Conservation (phyloP, 2,329 filamentous ascomycete species). For the Kalaharituber pfeilii region DNA sequence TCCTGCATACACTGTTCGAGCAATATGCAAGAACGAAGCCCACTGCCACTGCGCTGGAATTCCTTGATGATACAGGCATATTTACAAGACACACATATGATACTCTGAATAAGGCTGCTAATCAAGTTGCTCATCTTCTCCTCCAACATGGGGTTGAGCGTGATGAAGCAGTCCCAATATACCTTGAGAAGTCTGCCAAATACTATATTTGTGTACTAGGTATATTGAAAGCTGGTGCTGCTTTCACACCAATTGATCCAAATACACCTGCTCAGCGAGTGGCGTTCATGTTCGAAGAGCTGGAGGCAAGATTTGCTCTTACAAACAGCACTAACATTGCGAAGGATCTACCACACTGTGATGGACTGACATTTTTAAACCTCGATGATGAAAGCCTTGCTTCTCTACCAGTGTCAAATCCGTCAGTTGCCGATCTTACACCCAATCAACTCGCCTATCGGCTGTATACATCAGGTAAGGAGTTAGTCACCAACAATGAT, state of each 20-base stretch:
- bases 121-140: conserved; percentile 20
- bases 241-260: conserved; percentile 23
- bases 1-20: conserved; percentile 29
- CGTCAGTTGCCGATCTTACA: conserved; percentile 21
- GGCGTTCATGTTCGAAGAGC: conserved; percentile 21
- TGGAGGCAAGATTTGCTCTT: conserved; percentile 17
- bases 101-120: conserved; percentile 18
- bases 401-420: conserved; percentile 18
- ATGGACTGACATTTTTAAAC: conserved; percentile 12
- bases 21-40: conserved; percentile 24
- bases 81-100: conserved; percentile 24
- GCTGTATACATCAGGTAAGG: conserved; percentile 29
- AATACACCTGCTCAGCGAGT: conserved; percentile 19
- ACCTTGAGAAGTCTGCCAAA: conserved; percentile 20
- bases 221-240: conserved; percentile 22
- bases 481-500: neutral
- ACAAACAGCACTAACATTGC: conserved; percentile 7
- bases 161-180: conserved; percentile 22
- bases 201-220: conserved; percentile 23
- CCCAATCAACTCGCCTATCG: conserved; percentile 28
- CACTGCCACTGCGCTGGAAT: conserved; percentile 27
- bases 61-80: conserved; percentile 24
- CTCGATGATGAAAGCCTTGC: conserved; percentile 8
- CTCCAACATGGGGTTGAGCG: conserved; percentile 15
- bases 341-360: conserved; percentile 7